Evolutionary conservation across 208 protist species (phyloP).

Genomic region (Leishmania mexicana): DNA sequence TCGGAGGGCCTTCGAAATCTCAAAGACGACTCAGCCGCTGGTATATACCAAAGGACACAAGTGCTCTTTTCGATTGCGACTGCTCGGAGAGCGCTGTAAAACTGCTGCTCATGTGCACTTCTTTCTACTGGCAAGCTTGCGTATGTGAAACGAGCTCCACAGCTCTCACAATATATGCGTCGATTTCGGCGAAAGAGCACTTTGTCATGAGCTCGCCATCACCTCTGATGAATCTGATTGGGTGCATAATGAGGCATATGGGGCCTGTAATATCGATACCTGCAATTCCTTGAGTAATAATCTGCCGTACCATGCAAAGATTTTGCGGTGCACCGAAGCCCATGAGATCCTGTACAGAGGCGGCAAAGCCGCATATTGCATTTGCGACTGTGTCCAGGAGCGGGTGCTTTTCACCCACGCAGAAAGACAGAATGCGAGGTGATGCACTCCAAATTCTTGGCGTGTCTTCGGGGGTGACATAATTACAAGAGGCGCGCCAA

Average conservation of each 20-base stretch:
- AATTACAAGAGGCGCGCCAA: constrained; percentile 9
- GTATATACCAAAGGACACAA: constrained; percentile 18
- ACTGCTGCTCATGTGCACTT: not conserved
- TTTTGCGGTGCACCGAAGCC: not conserved
- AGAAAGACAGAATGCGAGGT: not conserved
- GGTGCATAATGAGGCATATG: constrained; percentile 44
- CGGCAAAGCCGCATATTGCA: not conserved
- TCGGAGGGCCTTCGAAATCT: not conserved
- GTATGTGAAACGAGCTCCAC: constrained; percentile 2
- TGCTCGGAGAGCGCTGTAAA: constrained; percentile 1
- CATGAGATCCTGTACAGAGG: not conserved
- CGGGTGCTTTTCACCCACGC: not conserved
- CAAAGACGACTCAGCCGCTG: not conserved
- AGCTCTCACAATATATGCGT: not conserved
- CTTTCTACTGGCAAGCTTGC: not conserved
- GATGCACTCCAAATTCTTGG: not conserved
- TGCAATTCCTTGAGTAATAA: constrained; percentile 42
- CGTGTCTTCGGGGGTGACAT: not conserved
- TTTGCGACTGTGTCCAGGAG: not conserved
- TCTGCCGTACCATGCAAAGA: constrained; percentile 24
- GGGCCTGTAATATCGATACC: constrained; percentile 38
- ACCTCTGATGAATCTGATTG: constrained; percentile 44
- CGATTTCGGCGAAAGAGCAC: not conserved
- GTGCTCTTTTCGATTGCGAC: not conserved
- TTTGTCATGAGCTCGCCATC: not conserved